Conservation (phyloP, 441 rosid species). For the Rhodomyrtus psidioides region DNA sequence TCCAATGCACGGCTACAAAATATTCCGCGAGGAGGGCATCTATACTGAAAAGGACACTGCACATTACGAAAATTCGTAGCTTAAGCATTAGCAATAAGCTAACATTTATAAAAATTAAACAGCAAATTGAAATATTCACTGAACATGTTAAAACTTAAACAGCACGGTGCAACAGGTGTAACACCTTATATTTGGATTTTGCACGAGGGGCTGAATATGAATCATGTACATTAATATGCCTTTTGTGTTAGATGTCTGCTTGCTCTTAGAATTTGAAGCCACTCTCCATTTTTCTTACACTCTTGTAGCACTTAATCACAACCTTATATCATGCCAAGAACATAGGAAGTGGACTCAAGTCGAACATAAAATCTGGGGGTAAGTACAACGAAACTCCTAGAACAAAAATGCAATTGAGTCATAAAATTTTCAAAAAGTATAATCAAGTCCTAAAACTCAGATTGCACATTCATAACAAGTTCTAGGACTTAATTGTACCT, state of each 20-base stretch:
- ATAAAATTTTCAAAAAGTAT: no score
- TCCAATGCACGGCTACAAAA: constrained; percentile 89
- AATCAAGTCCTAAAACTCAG: no score
- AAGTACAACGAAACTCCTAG: no score
- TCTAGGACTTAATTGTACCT: no score
- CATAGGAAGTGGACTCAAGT: neutral
- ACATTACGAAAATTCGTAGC: neutral
- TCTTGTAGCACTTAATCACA: neutral
- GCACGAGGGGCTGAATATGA: neutral
- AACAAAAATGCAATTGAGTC: no score
- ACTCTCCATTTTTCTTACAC: neutral
- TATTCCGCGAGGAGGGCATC: constrained; percentile 80
- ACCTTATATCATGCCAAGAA: neutral
- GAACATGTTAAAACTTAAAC: neutral
- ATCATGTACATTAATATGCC: neutral
- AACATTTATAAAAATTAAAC: neutral
- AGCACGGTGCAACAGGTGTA: neutral
- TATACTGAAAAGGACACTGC: constrained; percentile 72
- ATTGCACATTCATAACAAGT: no score
- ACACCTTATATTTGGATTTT: neutral
- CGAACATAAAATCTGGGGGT: neutral
- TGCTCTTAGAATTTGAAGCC: neutral
- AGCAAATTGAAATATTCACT: neutral
- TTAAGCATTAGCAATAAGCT: neutral
- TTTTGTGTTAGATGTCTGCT: neutral